Evolutionary conservation across 805 yeast genomes (phyloP).

Genomic region (Maudiozyma pseudohumilis): DNA sequence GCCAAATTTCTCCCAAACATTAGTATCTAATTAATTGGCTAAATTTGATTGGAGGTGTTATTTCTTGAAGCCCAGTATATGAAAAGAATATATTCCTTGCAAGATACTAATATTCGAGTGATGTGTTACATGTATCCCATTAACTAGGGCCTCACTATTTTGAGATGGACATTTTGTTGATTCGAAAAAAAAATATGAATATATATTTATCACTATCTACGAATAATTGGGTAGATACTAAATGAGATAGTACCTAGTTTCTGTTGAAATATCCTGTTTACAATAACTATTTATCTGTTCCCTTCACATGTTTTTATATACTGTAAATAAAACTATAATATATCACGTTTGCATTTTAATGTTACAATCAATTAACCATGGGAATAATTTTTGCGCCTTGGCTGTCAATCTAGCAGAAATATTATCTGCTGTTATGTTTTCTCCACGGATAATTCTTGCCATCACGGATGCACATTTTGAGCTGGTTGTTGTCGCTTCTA

Average conservation of each 20-base stretch:
- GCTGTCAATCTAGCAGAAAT: conserved; percentile 6
- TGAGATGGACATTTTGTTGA: conserved; percentile 1
- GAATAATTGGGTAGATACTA: too few species aligned
- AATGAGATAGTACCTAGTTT: too few species aligned
- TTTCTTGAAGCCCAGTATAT: too few species aligned
- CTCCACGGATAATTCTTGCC: conserved; percentile 7
- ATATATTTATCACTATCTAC: too few species aligned
- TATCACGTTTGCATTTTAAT: too few species aligned
- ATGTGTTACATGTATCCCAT: background rate
- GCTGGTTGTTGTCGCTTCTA: background rate
- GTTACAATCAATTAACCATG: conserved; percentile 13
- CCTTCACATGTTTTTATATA: too few species aligned
- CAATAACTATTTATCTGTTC: too few species aligned
- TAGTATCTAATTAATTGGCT: background rate
- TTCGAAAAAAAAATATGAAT: too few species aligned
- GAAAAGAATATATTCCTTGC: too few species aligned
- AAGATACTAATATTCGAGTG: background rate
- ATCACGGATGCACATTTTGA: background rate
- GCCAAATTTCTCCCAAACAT: conserved; percentile 12
- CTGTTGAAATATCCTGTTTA: too few species aligned
- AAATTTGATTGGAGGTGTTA: background rate
- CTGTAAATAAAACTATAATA: too few species aligned
- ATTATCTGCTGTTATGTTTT: conserved; percentile 1
- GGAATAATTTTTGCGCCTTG: conserved; percentile 10
- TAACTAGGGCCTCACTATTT: too few species aligned